Evolutionary conservation across 2,329 filamentous ascomycete species (phyloP), one percentile per base, ranked within the genome.

Genomic region (Pseudocercospora eumusae): DNA sequence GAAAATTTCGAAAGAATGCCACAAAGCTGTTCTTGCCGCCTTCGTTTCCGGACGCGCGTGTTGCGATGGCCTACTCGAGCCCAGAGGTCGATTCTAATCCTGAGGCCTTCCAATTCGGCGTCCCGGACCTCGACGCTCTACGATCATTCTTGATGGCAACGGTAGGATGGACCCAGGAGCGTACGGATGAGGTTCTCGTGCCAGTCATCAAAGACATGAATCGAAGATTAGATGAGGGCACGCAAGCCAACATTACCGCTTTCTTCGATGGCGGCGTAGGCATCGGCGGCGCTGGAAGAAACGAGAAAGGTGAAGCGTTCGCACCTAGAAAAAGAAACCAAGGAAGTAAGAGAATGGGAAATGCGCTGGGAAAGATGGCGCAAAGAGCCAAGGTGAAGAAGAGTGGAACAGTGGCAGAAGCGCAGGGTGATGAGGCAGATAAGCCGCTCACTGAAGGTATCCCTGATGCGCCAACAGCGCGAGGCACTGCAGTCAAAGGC

Each of bases 121-220:
- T 97, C 0, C 95, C 95, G 0, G 93, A 99, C 73, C 82, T 99
- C 0, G 91, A 95, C 64, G 91, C 91, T 0, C 79, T 99, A 64
- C 81, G 96, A 6, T 82, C 83, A 25, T 99, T 95, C 71, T 81
- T 99, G 40, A 96, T 96, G 90, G 81, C 85, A 1, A 97, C 93
- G 1, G 91, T 99, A 68, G 95, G 95, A 0, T 99, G 95, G 95
- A 87, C 83, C 59, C 88, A 90, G 74, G 93, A 98, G 75, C 83
- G 92, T 7, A 98, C 93, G 0, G 95, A 99, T 71, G 95, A 99
- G 76, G 90, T 99, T 1, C 84, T 99, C 1, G 91, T 99, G 1
- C 95, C 95, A 0, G 96, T 99, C 1, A 95, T 99, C 66, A 84
- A 88, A 60, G 95, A 99, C 72, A 96, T 99, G 90, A 98, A 98